Percentiles rank a stretch among this genome's conserved stretches.
These are phyloP conservation scores for Cyberlindnera saturnus DNA, from an alignment of 805 yeast species.

Conservation along the genomic window DNA sequence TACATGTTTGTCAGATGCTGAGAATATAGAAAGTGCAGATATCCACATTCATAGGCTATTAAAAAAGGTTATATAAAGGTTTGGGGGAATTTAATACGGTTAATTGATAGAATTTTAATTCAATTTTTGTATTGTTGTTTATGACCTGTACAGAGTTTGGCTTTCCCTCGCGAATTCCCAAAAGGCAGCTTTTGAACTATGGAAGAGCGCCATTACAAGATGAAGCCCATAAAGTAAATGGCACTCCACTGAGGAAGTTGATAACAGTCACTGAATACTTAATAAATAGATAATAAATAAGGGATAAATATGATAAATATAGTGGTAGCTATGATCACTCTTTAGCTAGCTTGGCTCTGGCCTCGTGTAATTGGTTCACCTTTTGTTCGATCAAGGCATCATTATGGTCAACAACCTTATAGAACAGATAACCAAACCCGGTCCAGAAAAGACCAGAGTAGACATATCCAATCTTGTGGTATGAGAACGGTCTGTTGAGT, in stretches of 20 bases:
- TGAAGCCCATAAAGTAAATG: no score
- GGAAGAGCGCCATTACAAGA: no score
- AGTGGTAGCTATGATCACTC: not conserved
- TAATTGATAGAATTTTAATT: no score
- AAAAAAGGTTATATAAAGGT: not conserved
- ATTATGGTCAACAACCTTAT: constrained; percentile 32
- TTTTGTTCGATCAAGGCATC: constrained; percentile 32
- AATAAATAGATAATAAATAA: not conserved
- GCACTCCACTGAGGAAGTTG: no score
- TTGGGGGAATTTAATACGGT: no score
- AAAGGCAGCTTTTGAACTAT: no score
- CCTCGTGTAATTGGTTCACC: constrained; percentile 29
- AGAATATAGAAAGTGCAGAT: not conserved
- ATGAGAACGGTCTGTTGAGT: constrained; percentile 32
- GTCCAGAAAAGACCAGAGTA: constrained; percentile 40
- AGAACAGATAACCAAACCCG: constrained; percentile 35
- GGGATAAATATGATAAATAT: not conserved
- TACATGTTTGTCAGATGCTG: constrained; percentile 1
- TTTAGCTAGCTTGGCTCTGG: constrained; percentile 26
- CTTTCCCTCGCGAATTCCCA: no score
- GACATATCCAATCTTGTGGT: constrained; percentile 34
- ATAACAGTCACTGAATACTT: not conserved
- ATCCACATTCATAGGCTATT: not conserved
- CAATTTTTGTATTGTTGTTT: no score
- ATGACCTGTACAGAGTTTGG: no score